Conservation (phyloP, 306 rosid species). For the Pueraria montana region DNA sequence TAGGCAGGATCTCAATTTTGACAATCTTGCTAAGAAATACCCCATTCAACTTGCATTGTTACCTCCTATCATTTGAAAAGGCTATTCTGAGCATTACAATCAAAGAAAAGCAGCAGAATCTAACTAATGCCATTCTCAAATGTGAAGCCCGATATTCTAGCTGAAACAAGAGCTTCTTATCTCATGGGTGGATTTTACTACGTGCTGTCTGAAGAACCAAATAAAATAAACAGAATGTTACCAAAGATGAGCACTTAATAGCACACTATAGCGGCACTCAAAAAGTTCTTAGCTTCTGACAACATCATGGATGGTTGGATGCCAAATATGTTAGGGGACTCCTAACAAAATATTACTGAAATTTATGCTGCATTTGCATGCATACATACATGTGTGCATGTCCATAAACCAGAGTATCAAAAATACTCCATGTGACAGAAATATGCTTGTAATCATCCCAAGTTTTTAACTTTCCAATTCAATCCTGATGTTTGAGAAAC, state of each 20-base stretch:
- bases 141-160: neutral
- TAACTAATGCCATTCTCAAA: slow-evolving; percentile 12
- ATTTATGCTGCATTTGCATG: slow-evolving; percentile 7
- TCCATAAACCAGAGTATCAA: neutral
- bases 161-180: slow-evolving; percentile 4
- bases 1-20: neutral
- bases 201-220: slow-evolving; percentile 1
- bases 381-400: neutral
- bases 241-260: neutral
- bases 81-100: neutral
- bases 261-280: neutral
- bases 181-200: too few relatives aligned
- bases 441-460: neutral
- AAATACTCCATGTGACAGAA: neutral
- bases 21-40: neutral
- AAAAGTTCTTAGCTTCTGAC: neutral
- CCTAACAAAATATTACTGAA: neutral
- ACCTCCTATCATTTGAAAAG: neutral
- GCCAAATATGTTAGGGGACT: too few relatives aligned
- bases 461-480: neutral
- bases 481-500: neutral
- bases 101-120: neutral
- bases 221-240: neutral
- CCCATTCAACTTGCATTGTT: neutral
- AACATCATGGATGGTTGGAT: neutral